A percentile compares a stretch with the other conserved stretches of the same genome.
These are phyloP conservation scores for Botryotinia narcissicola DNA, from an alignment of 2,329 filamentous ascomycete genomes.

Conservation along the genomic window DNA sequence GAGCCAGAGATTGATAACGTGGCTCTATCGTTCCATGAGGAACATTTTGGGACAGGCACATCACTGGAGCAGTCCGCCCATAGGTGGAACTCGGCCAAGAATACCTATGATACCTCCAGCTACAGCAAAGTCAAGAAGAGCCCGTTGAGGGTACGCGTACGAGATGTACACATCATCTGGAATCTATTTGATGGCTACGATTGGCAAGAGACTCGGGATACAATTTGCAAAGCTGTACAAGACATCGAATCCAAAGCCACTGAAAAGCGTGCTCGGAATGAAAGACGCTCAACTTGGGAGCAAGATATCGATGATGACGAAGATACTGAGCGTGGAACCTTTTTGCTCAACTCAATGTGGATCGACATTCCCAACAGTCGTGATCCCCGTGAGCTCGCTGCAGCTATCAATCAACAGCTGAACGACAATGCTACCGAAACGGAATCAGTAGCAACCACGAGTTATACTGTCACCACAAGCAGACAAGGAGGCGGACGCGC, in stretches of 20 bases:
- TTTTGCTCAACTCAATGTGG: slow-evolving; percentile 98
- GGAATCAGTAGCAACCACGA: slow-evolving; percentile 79
- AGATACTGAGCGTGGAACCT: slow-evolving; percentile 86
- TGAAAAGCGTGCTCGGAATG: slow-evolving; percentile 65
- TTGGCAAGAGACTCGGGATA: slow-evolving; percentile 83
- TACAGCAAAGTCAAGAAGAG: slow-evolving; percentile 60
- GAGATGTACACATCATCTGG: slow-evolving; percentile 93
- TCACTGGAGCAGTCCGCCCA: slow-evolving; percentile 65
- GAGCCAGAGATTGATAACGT: slow-evolving; percentile 50
- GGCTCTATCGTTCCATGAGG: slow-evolving; percentile 70
- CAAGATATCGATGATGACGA: slow-evolving; percentile 78
- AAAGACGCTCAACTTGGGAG: slow-evolving; percentile 50
- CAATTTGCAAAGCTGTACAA: slow-evolving; percentile 83
- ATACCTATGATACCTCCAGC: slow-evolving; percentile 68
- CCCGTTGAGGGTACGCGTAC: slow-evolving; percentile 73
- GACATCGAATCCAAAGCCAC: slow-evolving; percentile 81
- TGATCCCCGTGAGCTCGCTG: slow-evolving; percentile 77
- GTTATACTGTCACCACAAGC: slow-evolving; percentile 58
- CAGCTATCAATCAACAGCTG: slow-evolving; percentile 82
- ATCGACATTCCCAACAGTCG: slow-evolving; percentile 86
- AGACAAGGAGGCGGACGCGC: slow-evolving; percentile 43
- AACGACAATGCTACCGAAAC: slow-evolving; percentile 87
- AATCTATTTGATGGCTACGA: slow-evolving; percentile 98
- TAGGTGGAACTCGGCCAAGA: slow-evolving; percentile 75
- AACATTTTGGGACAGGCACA: slow-evolving; percentile 69